Evolutionary conservation across 169 alveolate species (phyloP).

Genomic region (Cryptosporidium muris): DNA sequence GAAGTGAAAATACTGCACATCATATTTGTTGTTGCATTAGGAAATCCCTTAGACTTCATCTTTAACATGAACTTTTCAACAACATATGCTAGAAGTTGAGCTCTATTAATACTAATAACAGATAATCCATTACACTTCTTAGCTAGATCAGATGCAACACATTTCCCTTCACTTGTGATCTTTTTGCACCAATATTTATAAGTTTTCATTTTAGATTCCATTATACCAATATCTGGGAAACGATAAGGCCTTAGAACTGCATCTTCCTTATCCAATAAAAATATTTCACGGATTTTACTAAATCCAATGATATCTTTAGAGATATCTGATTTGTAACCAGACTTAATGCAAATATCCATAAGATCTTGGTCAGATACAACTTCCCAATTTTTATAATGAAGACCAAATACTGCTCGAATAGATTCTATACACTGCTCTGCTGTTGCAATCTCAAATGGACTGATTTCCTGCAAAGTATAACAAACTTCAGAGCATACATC

Average conservation of each 20-base stretch:
- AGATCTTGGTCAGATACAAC: slow-evolving; percentile 14
- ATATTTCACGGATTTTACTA: neutral
- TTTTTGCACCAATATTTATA: slow-evolving; percentile 40
- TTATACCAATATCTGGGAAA: slow-evolving; percentile 9
- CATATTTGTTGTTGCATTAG: slow-evolving; percentile 47
- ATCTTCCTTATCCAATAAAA: slow-evolving; percentile 49
- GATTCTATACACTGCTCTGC: slow-evolving; percentile 63
- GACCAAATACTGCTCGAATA: slow-evolving; percentile 56
- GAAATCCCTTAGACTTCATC: slow-evolving; percentile 42
- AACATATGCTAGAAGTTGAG: slow-evolving; percentile 52
- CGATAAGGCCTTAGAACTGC: slow-evolving; percentile 46
- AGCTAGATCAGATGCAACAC: slow-evolving; percentile 47
- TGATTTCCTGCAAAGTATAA: slow-evolving; percentile 51
- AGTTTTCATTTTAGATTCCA: slow-evolving; percentile 53
- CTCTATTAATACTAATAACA: slow-evolving; percentile 32
- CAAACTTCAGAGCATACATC: slow-evolving; percentile 69
- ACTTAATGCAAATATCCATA: slow-evolving; percentile 38
- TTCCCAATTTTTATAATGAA: slow-evolving; percentile 52
- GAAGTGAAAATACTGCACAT: slow-evolving; percentile 29
- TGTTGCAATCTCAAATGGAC: slow-evolving; percentile 53
- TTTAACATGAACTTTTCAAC: slow-evolving; percentile 21
- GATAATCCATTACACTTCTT: slow-evolving; percentile 64
- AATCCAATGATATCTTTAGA: slow-evolving; percentile 18
- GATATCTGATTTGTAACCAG: slow-evolving; percentile 43
- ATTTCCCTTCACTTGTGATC: slow-evolving; percentile 64